phyloP scores from a whole-genome alignment of 2,329 filamentous ascomycete genomes.

The Paraphoma sp. region DNA sequence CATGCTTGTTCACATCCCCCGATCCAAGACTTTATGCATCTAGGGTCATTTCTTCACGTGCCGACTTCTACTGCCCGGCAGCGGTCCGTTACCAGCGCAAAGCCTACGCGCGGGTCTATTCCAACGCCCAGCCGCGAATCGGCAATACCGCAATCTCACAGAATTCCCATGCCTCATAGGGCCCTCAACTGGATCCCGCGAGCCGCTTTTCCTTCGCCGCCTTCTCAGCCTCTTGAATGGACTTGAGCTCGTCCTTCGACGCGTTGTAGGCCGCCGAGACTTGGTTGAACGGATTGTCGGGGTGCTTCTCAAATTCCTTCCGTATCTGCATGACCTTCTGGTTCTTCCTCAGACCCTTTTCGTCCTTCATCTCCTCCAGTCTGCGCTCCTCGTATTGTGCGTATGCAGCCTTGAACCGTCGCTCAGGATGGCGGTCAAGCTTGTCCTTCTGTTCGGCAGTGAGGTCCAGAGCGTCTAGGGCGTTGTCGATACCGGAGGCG shows the following conservation, averaged over 20 bases:
- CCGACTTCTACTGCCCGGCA: background rate
- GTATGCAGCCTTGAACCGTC: slow-evolving; percentile 85
- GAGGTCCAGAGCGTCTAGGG: slow-evolving; percentile 82
- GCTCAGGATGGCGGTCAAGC: slow-evolving; percentile 87
- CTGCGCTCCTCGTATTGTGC: slow-evolving; percentile 81
- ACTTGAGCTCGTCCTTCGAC: slow-evolving; percentile 75
- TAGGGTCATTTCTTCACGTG: too few species aligned
- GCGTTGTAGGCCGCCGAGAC: slow-evolving; percentile 78
- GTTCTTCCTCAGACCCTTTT: slow-evolving; percentile 80
- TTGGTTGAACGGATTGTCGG: slow-evolving; percentile 96
- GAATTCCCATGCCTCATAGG: background rate
- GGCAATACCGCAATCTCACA: slow-evolving; percentile 3
- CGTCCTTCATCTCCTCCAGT: slow-evolving; percentile 82
- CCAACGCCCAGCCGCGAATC: slow-evolving; percentile 15
- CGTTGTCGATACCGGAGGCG: slow-evolving; percentile 90
- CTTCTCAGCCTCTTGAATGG: slow-evolving; percentile 71
- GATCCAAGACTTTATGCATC: too few species aligned
- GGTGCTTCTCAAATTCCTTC: slow-evolving; percentile 94
- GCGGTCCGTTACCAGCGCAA: background rate
- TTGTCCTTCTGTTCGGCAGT: slow-evolving; percentile 68
- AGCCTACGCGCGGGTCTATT: slow-evolving; percentile 18
- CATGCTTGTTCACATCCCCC: too few species aligned
- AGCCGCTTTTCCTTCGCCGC: slow-evolving; percentile 77
- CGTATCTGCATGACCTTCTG: slow-evolving; percentile 84
- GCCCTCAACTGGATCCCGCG: slow-evolving; percentile 31